phyloP scores from a whole-genome alignment of 2,329 filamentous ascomycete genomes.

The Colletotrichum salicis region DNA sequence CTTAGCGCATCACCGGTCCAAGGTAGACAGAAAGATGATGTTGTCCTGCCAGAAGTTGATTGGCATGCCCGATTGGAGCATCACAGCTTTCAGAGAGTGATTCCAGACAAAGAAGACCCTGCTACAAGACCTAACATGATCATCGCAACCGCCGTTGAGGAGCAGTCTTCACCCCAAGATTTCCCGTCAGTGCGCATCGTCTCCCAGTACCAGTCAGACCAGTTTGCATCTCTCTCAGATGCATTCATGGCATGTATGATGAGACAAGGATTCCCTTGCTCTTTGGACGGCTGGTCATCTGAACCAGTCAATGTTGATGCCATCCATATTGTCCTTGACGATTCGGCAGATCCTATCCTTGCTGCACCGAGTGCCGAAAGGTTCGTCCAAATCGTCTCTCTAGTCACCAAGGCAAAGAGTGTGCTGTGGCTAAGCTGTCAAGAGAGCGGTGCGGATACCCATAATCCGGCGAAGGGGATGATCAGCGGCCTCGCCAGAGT shows the following conservation, averaged over 20 bases:
- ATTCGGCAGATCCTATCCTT: neutral
- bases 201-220: neutral
- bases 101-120: neutral
- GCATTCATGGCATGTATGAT: neutral
- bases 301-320: neutral
- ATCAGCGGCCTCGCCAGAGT: slow-evolving; percentile 38
- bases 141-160: neutral
- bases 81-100: neutral
- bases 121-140: neutral
- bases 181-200: neutral
- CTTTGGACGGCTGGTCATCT: neutral
- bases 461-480: slow-evolving; percentile 33
- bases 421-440: slow-evolving; percentile 17
- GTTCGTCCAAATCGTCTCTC: neutral
- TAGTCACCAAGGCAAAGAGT: neutral
- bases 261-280: neutral
- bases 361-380: neutral
- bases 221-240: neutral
- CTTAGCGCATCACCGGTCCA: slow-evolving; percentile 1
- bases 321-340: neutral
- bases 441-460: neutral
- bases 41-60: slow-evolving; percentile 12
- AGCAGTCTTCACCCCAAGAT: neutral
- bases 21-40: slow-evolving; percentile 33
- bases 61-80: neutral